These are phyloP conservation scores for Pilasporangium apinafurcum DNA, from an alignment of 352 stramenopile genomes.

Conservation along the genomic window DNA sequence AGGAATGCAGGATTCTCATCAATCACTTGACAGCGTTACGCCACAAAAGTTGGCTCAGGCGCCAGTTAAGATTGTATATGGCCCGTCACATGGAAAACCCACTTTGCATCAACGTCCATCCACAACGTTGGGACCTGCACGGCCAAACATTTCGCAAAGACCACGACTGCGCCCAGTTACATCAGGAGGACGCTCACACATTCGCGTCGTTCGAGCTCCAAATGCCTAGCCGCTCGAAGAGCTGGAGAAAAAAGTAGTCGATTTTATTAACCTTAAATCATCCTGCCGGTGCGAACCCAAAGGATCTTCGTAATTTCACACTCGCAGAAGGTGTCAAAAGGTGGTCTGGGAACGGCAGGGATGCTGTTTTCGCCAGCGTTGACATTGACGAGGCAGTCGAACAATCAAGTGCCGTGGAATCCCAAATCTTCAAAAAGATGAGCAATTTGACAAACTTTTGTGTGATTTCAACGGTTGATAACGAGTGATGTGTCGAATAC, in stretches of 20 bases:
- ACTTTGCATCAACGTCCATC: neutral
- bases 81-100: neutral
- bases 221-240: conserved; percentile 3
- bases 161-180: conserved; percentile 21
- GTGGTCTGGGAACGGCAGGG: conserved; percentile 24
- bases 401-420: conserved; percentile 20
- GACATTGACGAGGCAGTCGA: conserved; percentile 15
- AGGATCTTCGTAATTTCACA: conserved; percentile 17
- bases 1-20: too few species aligned
- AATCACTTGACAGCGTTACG: too few species aligned
- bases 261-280: too few species aligned
- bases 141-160: conserved; percentile 2
- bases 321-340: conserved; percentile 13
- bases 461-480: conserved; percentile 27
- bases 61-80: conserved; percentile 9
- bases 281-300: conserved; percentile 25
- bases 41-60: too few species aligned
- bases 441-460: conserved; percentile 46
- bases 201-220: conserved; percentile 34
- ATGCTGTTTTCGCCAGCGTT: conserved; percentile 16
- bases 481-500: conserved; percentile 8
- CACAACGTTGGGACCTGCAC: conserved; percentile 1
- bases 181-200: conserved; percentile 30
- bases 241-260: too few species aligned
- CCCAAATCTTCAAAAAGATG: conserved; percentile 50